Conservation (phyloP, 768 basidiomycete species). For the Pleurotus citrinopileatus region DNA sequence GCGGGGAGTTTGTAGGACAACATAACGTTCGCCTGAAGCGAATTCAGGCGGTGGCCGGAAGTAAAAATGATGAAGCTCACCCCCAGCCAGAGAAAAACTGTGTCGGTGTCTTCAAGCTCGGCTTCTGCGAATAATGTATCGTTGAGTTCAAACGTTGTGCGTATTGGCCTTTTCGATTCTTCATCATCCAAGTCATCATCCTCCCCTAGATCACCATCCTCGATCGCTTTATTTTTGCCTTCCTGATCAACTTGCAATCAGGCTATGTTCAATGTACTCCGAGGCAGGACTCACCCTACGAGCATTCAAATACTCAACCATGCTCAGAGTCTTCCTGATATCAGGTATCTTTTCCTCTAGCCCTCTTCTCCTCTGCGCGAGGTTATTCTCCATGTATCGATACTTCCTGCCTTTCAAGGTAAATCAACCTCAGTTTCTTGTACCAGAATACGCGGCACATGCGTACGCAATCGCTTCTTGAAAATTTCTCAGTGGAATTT, state of each 20-base stretch:
- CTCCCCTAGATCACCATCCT: constrained; percentile 51
- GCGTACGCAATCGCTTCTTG: constrained; percentile 94
- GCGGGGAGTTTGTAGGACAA: constrained; percentile 84
- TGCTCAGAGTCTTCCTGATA: constrained; percentile 86
- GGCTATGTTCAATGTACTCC: background rate
- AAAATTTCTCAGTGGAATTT: constrained; percentile 73
- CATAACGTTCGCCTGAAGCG: constrained; percentile 90
- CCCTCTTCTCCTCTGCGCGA: constrained; percentile 71
- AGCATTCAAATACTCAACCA: constrained; percentile 81
- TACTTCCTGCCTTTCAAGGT: constrained; percentile 79
- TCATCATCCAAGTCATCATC: constrained; percentile 54
- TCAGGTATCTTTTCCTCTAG: constrained; percentile 96
- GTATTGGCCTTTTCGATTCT: constrained; percentile 50
- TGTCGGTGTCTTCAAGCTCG: constrained; percentile 80
- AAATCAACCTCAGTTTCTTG: constrained; percentile 18
- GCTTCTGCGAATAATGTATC: constrained; percentile 96
- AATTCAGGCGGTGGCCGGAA: background rate
- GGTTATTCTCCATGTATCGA: constrained; percentile 92
- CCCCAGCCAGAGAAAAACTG: constrained; percentile 94
- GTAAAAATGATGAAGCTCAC: constrained; percentile 44
- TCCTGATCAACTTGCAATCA: constrained; percentile 38
- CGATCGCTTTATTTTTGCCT: constrained; percentile 47
- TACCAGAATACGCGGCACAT: constrained; percentile 13
- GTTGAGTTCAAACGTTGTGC: constrained; percentile 91
- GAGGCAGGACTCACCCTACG: constrained; percentile 49